Evolutionary conservation across 768 basidiomycete genomes (phyloP), one percentile per base, ranked within the genome.

Genomic region (Trametes punicea): DNA sequence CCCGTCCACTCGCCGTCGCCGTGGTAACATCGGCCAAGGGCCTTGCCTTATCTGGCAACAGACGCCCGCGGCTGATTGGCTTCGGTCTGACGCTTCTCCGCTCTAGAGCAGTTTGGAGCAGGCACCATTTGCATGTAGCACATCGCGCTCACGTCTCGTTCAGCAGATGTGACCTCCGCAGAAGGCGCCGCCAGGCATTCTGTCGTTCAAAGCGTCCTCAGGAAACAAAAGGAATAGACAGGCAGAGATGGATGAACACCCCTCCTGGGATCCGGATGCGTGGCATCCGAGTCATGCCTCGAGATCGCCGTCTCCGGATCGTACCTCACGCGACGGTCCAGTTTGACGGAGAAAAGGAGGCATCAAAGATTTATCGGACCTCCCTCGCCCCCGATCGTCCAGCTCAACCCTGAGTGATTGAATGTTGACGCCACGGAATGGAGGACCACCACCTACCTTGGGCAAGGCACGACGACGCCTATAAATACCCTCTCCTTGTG

Each of bases 21-120:
- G 47, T 59, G 58, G 58, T 50, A 51, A 59, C 57, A 34, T 26
- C 50, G 40, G 50, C 41, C 50, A 51, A 7, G 15, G 25, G 10
- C 33, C 31, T 10, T 53, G 33, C 42, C 42, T 31, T 31, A 18
- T 39, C 13, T 53, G 34, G 34, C 42, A 9, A 20, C 42, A 54
- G 44, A 18, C 52, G 52, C 52, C 44, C 52, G 34, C 26, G n/a
- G 38, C 52, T 54, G 36, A 54, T 54, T 51, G 39, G 39, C 3
- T 31, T 6, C 27, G 34, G 4, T 10, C 34, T 20, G 9, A n/a
- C n/a, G 29, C 11, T 3, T 29, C 21, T 11, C 48, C 25, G 21
- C 29, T 1, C 40, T 34, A 26, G 15, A 7, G 7, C 42, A n/a
- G 9, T n/a, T 10, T 31, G 23, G 9, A 9, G 8, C 39, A 41